Conservation (phyloP, 1,139 yeast species). For the Debaryomyces sp. region DNA sequence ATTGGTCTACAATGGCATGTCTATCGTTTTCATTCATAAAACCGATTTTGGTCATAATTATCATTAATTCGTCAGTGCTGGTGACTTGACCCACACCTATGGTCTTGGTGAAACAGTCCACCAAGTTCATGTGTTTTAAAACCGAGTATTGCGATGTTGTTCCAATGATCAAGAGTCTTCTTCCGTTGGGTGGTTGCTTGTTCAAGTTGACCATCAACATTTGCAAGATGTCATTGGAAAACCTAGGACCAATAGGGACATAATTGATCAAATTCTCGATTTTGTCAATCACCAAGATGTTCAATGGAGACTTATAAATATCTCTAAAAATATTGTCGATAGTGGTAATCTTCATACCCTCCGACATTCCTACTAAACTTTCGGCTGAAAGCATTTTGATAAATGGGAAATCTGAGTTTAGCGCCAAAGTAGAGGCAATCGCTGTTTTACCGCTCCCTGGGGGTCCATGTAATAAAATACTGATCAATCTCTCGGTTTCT, state of each 20-base stretch:
- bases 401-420: slow-evolving; percentile 87
- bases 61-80: slow-evolving; percentile 65
- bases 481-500: slow-evolving; percentile 76
- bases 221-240: slow-evolving; percentile 86
- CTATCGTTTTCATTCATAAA: slow-evolving; percentile 62
- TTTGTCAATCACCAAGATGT: slow-evolving; percentile 86
- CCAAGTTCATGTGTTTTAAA: slow-evolving; percentile 82
- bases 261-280: slow-evolving; percentile 91
- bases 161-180: slow-evolving; percentile 83
- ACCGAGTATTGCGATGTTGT: slow-evolving; percentile 86
- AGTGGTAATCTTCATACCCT: slow-evolving; percentile 79
- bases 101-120: slow-evolving; percentile 67
- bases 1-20: slow-evolving; percentile 53
- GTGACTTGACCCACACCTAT: slow-evolving; percentile 79
- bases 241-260: slow-evolving; percentile 97
- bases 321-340: slow-evolving; percentile 91
- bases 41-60: slow-evolving; percentile 67
- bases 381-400: slow-evolving; percentile 88
- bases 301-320: slow-evolving; percentile 90
- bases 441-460: slow-evolving; percentile 97
- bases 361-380: slow-evolving; percentile 92
- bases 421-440: slow-evolving; percentile 83
- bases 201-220: slow-evolving; percentile 80
- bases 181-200: slow-evolving; percentile 85
- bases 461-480: slow-evolving; percentile 90